Evolutionary conservation across 371 early-diverging fungal genomes (phyloP), one percentile per base, ranked within the genome.

Genomic region (Mucor mucedo): DNA sequence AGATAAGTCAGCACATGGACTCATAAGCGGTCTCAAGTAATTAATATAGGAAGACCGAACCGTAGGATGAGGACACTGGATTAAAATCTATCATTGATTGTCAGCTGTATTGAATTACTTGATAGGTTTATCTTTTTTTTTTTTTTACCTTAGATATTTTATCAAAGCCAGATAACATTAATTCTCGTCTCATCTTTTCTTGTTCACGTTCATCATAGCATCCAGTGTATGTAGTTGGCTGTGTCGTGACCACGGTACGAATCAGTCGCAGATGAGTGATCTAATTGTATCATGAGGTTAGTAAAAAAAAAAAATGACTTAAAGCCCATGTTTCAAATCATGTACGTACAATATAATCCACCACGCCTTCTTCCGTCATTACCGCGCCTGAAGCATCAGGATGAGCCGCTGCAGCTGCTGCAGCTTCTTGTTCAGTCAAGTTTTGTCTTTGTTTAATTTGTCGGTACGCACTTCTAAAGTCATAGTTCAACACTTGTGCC

Each of bases 21-120:
- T 67, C 55, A 82, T 54, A 8, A 82, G 64, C 1, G 83, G 83
- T 42, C 70, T 70, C 3, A 80, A 50, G 49, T 77, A 80, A 11
- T 73, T 67, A 4, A 77, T 76, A 42, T 80, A 80, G 0, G 78
- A 72, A 33, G 65, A 76, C 45, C 78, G 80, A 16, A 89, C 69
- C n/a, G 82, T 84, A 4, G 87, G 87, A 73, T 84, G 86, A 44
- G 87, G 89, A 44, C 83, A 83, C 44, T 76, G 77, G 9, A 79
- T 77, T 45, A 89, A 69, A 32, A 76, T 65, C 70, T 78, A 64
- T 35, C 16, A 45, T 45, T 45, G n/a, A n/a, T 21, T 21, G 21
- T 21, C 21, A 21, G 21, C 21, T 21, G 21, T 0, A 21, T 21
- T 21, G 21, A 4, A n/a, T 16, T n/a, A 4, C 7, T 45, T n/a